Conservation (phyloP, 208 protist species). For the Acanthamoeba healyi region DNA sequence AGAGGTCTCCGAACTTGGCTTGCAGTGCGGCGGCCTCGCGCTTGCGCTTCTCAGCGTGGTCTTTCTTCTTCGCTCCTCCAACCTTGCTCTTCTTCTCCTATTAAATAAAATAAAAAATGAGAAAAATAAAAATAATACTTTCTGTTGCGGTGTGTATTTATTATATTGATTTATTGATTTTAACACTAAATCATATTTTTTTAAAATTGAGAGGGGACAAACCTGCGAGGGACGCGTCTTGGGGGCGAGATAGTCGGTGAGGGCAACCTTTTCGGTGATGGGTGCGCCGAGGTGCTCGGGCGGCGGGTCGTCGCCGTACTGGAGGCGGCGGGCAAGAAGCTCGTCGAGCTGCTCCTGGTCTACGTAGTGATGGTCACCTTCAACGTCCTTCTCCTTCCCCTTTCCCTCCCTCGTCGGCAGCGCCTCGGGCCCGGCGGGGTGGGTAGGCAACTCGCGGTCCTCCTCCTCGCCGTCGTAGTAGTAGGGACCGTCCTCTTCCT, state of each 20-base stretch:
- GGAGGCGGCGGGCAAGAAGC: not conserved
- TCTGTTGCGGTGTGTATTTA: no score
- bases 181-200: not conserved
- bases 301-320: not conserved
- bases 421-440: not conserved
- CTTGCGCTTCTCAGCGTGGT: not conserved
- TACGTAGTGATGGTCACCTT: not conserved
- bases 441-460: not conserved
- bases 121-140: no score
- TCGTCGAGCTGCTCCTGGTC: not conserved
- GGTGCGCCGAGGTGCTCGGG: not conserved
- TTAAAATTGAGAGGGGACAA: not conserved
- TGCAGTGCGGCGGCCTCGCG: not conserved
- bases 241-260: not conserved
- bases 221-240: not conserved
- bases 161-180: not conserved
- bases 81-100: not conserved
- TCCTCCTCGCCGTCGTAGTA: not conserved
- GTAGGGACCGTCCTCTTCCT: not conserved
- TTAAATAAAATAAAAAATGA: not conserved
- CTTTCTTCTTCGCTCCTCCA: not conserved
- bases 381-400: not conserved
- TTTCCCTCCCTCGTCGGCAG: not conserved
- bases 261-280: not conserved
- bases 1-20: constrained; percentile 17